phyloP scores from a whole-genome alignment of 768 basidiomycete genomes.

The Suillus bovinus region DNA sequence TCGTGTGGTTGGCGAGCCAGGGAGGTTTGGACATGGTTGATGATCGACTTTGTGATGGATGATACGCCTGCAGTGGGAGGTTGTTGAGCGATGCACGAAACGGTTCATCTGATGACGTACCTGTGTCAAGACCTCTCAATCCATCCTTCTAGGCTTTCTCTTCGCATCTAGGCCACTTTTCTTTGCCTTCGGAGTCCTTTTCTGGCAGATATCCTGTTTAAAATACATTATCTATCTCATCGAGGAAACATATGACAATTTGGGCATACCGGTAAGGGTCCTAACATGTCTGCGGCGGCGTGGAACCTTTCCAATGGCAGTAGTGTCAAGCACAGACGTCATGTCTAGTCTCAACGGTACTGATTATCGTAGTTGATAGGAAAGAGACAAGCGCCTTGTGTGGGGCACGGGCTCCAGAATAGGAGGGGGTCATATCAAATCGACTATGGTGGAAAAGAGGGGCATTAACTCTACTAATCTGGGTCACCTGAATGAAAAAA shows the following conservation, averaged over 20 bases:
- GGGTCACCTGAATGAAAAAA: background rate
- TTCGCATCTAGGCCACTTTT: constrained; percentile 84
- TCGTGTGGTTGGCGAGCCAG: constrained; percentile 92
- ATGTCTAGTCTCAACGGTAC: constrained; percentile 32
- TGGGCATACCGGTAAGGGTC: constrained; percentile 55
- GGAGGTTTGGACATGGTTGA: constrained; percentile 85
- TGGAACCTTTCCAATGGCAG: constrained; percentile 59
- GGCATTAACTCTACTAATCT: too few relatives aligned
- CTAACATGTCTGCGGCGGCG: constrained; percentile 65
- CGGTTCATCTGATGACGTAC: constrained; percentile 33
- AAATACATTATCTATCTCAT: constrained; percentile 6
- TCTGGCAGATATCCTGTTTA: constrained; percentile 74
- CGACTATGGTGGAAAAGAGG: background rate
- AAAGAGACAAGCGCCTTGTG: background rate
- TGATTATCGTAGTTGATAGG: background rate
- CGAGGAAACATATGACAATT: background rate
- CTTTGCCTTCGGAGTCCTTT: constrained; percentile 71
- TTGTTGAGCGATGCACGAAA: background rate
- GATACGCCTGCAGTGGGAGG: constrained; percentile 50
- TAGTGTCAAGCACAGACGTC: constrained; percentile 67
- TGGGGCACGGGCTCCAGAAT: background rate
- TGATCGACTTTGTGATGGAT: constrained; percentile 70
- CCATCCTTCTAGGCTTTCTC: constrained; percentile 72
- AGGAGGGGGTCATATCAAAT: background rate
- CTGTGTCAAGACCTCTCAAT: constrained; percentile 55